Evolutionary conservation across 345 rosid genomes (phyloP).

Genomic region (Geranium rotundifolium): DNA sequence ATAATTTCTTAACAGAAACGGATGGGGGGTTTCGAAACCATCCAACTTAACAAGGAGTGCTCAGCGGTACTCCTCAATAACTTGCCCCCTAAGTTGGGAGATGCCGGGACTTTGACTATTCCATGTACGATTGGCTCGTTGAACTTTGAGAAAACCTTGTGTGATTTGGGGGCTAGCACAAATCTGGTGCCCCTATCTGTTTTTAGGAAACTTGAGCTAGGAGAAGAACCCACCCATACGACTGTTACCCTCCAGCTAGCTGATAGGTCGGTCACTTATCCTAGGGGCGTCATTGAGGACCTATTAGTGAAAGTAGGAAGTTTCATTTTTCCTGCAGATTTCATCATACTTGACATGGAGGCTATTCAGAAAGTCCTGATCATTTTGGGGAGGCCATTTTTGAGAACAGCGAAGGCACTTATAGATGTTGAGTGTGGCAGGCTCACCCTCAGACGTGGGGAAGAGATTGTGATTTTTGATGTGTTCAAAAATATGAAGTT

Average conservation of each 20-base stretch:
- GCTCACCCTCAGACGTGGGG: background rate
- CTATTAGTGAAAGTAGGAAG: no score
- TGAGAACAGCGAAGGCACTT: no score
- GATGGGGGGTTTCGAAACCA: no score
- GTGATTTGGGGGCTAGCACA: background rate
- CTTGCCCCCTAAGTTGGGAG: no score
- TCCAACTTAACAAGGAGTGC: no score
- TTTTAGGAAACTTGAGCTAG: background rate
- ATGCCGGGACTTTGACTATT: background rate
- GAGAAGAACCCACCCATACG: background rate
- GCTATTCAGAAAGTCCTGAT: no score
- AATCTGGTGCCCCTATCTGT: background rate
- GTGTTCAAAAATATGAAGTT: background rate
- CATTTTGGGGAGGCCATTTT: no score
- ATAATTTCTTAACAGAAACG: no score
- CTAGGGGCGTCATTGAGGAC: background rate
- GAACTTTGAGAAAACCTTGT: background rate
- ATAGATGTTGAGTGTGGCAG: background rate
- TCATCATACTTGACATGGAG: no score
- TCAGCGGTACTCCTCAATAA: no score
- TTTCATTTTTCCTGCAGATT: no score
- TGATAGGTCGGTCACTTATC: background rate
- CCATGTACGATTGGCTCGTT: background rate
- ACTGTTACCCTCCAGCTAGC: background rate
- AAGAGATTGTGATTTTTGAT: background rate